Conservation (phyloP, 805 yeast genomes). For the Zygosaccharomyces siamensis region DNA sequence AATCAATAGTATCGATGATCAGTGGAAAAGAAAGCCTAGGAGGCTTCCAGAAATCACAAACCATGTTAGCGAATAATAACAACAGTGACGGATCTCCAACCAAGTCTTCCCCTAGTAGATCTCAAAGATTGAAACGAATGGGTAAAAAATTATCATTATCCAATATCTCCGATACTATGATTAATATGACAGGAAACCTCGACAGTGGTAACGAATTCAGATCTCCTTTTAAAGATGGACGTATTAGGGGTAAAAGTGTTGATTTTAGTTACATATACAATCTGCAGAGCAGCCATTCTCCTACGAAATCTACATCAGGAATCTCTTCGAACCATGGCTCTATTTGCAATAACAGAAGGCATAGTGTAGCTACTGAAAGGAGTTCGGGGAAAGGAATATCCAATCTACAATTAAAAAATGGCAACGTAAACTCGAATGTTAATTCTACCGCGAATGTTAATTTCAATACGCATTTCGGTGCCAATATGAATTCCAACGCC, state of each 20-base stretch:
- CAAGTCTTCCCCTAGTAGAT: slow-evolving; percentile 30
- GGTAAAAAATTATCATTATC: slow-evolving; percentile 32
- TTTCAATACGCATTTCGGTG: not conserved
- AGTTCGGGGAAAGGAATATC: not conserved
- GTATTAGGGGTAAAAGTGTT: slow-evolving; percentile 27
- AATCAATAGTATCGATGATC: slow-evolving; percentile 30
- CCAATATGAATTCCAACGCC: slow-evolving; percentile 4
- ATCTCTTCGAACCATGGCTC: slow-evolving; percentile 11
- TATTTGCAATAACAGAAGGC: slow-evolving; percentile 13
- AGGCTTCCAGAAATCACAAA: slow-evolving; percentile 19
- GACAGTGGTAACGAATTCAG: slow-evolving; percentile 8
- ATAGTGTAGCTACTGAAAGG: slow-evolving; percentile 14
- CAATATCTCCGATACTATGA: slow-evolving; percentile 26
- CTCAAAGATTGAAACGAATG: slow-evolving; percentile 26
- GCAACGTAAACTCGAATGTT: slow-evolving; percentile 4
- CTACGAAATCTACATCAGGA: slow-evolving; percentile 29
- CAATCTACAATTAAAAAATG: slow-evolving; percentile 1
- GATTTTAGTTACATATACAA: slow-evolving; percentile 32
- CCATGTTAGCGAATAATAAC: slow-evolving; percentile 4
- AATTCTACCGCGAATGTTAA: slow-evolving; percentile 5
- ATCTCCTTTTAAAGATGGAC: slow-evolving; percentile 10
- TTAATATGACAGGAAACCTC: slow-evolving; percentile 6
- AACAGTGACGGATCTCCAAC: slow-evolving; percentile 14
- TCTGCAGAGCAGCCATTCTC: slow-evolving; percentile 32
- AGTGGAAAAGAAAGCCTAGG: slow-evolving; percentile 19